phyloP scores from a whole-genome alignment of 441 rosid genomes.

The Populus hybrid region DNA sequence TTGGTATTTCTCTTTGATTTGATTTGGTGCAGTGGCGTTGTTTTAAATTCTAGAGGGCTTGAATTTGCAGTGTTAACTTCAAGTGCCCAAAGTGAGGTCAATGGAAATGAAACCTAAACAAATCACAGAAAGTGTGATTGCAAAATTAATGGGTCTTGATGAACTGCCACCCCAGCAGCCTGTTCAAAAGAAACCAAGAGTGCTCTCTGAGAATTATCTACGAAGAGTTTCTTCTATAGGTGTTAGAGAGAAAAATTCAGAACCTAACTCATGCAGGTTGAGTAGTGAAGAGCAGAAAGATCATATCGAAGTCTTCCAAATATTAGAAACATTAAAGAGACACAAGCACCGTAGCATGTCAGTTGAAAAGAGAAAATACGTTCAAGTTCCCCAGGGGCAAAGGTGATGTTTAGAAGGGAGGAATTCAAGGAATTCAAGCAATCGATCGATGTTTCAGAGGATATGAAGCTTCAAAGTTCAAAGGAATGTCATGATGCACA shows the following conservation, averaged over 20 bases:
- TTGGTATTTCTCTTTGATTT: slow-evolving; percentile 18
- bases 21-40: slow-evolving; percentile 29
- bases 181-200: slow-evolving; percentile 43
- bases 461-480: slow-evolving; percentile 5
- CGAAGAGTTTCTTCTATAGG: slow-evolving; percentile 49
- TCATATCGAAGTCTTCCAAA: slow-evolving; percentile 20
- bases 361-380: slow-evolving; percentile 18
- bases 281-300: slow-evolving; percentile 28
- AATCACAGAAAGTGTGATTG: slow-evolving; percentile 48
- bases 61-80: slow-evolving; percentile 17
- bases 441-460: slow-evolving; percentile 9
- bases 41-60: slow-evolving; percentile 16
- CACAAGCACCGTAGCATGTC: slow-evolving; percentile 14
- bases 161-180: slow-evolving; percentile 48
- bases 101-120: slow-evolving; percentile 43
- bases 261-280: slow-evolving; percentile 21
- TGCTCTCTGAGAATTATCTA: slow-evolving; percentile 59
- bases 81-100: slow-evolving; percentile 24
- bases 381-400: slow-evolving; percentile 15
- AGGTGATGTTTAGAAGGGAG: slow-evolving; percentile 2
- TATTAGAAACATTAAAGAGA: slow-evolving; percentile 24
- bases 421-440: slow-evolving; percentile 8
- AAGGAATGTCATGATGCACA: slow-evolving; percentile 13
- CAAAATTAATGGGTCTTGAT: slow-evolving; percentile 72
- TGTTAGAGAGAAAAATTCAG: slow-evolving; percentile 36